These are phyloP conservation scores for Pholiota molesta DNA, from an alignment of 768 basidiomycete species.

Conservation along the genomic window DNA sequence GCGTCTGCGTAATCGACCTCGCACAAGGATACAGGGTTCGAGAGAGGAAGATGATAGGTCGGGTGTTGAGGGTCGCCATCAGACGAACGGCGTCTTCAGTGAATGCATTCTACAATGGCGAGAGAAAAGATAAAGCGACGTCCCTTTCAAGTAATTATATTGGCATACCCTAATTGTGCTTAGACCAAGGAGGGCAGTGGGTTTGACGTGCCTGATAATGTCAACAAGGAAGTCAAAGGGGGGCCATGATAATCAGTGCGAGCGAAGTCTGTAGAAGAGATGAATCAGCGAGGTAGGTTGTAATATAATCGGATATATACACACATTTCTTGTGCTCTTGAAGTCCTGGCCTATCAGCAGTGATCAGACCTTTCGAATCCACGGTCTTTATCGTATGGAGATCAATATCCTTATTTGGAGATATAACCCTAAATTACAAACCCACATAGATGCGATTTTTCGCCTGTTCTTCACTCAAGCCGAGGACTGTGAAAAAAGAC, in stretches of 20 bases:
- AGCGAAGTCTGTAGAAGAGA: constrained; percentile 63
- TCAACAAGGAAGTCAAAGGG: constrained; percentile 60
- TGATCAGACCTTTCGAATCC: constrained; percentile 78
- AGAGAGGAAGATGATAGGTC: constrained; percentile 83
- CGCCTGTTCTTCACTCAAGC: constrained; percentile 68
- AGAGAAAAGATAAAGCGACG: constrained; percentile 11
- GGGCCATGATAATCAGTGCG: constrained; percentile 71
- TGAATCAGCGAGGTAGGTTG: constrained; percentile 31
- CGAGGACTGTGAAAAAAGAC: constrained; percentile 78
- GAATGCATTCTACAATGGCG: constrained; percentile 54
- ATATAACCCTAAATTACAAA: constrained; percentile 10
- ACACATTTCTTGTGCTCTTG: constrained; percentile 78
- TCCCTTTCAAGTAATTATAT: not conserved
- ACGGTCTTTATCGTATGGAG: constrained; percentile 50
- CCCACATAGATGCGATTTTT: constrained; percentile 66
- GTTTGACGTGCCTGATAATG: constrained; percentile 72
- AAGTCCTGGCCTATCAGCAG: constrained; percentile 64
- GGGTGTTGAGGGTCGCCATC: constrained; percentile 65
- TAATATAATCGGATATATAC: constrained; percentile 11
- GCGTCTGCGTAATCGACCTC: constrained; percentile 68
- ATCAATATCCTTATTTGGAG: constrained; percentile 16
- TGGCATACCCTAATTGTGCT: constrained; percentile 54
- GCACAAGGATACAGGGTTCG: constrained; percentile 66
- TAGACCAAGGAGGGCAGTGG: constrained; percentile 77
- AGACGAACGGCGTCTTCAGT: constrained; percentile 59